Conservation (phyloP, 148 eudicot genomes). For the Gaultheria prostrata region DNA sequence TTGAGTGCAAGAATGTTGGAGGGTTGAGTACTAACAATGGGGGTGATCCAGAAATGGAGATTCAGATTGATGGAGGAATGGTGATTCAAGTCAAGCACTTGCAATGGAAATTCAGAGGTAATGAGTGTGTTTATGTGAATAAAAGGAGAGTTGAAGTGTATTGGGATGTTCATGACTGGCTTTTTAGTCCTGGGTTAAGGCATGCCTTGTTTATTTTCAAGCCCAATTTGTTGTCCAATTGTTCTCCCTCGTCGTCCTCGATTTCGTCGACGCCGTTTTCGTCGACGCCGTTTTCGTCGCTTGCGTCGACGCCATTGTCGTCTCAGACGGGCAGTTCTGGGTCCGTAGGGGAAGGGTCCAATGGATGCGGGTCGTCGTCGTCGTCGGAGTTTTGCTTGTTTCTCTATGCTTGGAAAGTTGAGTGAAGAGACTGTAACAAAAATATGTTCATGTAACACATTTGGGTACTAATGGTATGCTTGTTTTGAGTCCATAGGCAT, state of each 20-base stretch:
- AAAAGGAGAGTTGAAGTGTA: slow-evolving; percentile 66
- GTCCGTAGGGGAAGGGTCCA: slow-evolving; percentile 28
- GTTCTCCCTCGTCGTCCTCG: slow-evolving; percentile 20
- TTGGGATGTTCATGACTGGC: slow-evolving; percentile 98
- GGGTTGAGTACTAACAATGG: slow-evolving; percentile 21
- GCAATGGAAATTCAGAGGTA: slow-evolving; percentile 94
- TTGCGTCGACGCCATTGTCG: slow-evolving; percentile 30
- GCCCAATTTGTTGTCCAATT: slow-evolving; percentile 29
- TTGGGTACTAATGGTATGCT: background rate
- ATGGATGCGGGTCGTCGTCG: slow-evolving; percentile 26
- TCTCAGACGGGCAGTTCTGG: slow-evolving; percentile 31
- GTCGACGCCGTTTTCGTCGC: slow-evolving; percentile 19
- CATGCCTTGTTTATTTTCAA: slow-evolving; percentile 84
- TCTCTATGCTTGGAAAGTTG: slow-evolving; percentile 94
- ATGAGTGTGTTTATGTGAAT: slow-evolving; percentile 50
- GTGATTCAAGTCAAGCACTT: slow-evolving; percentile 72
- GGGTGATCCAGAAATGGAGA: slow-evolving; percentile 73
- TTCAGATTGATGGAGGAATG: slow-evolving; percentile 62
- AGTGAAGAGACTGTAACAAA: slow-evolving; percentile 33
- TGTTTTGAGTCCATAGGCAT: background rate
- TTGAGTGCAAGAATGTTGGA: slow-evolving; percentile 54
- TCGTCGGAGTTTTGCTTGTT: slow-evolving; percentile 66
- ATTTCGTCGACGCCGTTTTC: slow-evolving; percentile 19
- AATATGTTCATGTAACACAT: background rate
- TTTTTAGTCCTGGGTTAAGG: slow-evolving; percentile 76